These are phyloP conservation scores for Cryptococcus hybrid DNA, from an alignment of 1,284 basidiomycete species.

Conservation along the genomic window DNA sequence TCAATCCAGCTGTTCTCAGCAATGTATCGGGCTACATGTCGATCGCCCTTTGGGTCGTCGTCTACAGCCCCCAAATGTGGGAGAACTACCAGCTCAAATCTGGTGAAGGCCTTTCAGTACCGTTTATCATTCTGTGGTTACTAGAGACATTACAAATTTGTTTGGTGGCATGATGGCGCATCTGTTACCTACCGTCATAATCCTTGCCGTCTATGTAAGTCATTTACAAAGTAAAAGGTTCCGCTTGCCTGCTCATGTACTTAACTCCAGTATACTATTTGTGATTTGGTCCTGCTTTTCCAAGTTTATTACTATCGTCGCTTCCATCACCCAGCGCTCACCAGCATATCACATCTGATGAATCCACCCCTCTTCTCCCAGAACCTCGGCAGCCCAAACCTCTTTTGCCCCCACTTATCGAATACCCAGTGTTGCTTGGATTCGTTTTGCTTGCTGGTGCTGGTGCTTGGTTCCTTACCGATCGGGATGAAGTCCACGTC, in stretches of 20 bases:
- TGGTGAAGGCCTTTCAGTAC: slow-evolving; percentile 85
- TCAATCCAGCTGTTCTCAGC: slow-evolving; percentile 2
- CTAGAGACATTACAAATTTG: slow-evolving; percentile 76
- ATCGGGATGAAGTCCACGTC: slow-evolving; percentile 43
- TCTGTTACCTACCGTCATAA: slow-evolving; percentile 80
- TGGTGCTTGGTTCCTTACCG: slow-evolving; percentile 61
- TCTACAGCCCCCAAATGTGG: slow-evolving; percentile 54
- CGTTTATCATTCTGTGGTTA: slow-evolving; percentile 78
- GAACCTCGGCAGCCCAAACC: slow-evolving; percentile 37
- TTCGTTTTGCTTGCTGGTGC: slow-evolving; percentile 70
- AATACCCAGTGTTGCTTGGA: slow-evolving; percentile 62
- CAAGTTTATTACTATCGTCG: slow-evolving; percentile 90
- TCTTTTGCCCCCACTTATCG: slow-evolving; percentile 49
- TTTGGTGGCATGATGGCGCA: slow-evolving; percentile 71
- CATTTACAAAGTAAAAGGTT: background rate
- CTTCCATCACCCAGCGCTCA: slow-evolving; percentile 33
- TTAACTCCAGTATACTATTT: slow-evolving; percentile 69
- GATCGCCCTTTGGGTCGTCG: slow-evolving; percentile 38
- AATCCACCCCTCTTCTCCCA: slow-evolving; percentile 34
- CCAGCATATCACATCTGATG: slow-evolving; percentile 33
- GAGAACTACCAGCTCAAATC: slow-evolving; percentile 87
- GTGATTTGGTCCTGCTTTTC: slow-evolving; percentile 74
- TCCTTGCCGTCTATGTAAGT: slow-evolving; percentile 82
- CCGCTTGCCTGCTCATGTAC: background rate
- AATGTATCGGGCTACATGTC: slow-evolving; percentile 31